A percentile compares a stretch with the other conserved stretches of the same genome.
phyloP scores from a whole-genome alignment of 2,329 filamentous ascomycete species.

The Phialocephala sp. region DNA sequence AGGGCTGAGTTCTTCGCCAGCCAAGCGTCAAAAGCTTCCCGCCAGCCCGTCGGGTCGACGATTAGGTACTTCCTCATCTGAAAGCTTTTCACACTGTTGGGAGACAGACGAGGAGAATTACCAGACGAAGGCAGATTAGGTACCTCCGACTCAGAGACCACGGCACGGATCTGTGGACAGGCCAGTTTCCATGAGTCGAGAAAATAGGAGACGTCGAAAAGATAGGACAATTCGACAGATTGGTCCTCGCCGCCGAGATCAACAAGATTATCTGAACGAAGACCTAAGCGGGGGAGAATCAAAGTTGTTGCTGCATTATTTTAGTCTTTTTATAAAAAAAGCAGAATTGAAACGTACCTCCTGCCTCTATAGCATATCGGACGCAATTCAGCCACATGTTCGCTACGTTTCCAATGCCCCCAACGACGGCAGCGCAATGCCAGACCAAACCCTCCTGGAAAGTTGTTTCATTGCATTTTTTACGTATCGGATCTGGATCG shows the following conservation, averaged over 20 bases:
- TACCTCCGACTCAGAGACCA: not conserved
- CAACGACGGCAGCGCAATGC: not conserved
- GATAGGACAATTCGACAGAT: not conserved
- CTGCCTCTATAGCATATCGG: slow-evolving; percentile 1
- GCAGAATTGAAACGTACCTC: not conserved
- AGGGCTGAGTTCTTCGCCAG: not conserved
- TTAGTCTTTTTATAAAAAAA: not conserved
- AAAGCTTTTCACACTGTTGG: not conserved
- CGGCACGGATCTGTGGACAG: not conserved
- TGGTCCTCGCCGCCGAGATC: not conserved
- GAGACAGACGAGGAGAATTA: not conserved
- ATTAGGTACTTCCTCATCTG: not conserved
- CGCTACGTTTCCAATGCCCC: not conserved
- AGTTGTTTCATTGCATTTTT: not conserved
- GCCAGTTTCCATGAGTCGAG: not conserved
- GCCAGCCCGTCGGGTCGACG: not conserved
- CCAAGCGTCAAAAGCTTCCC: not conserved
- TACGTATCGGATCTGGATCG: not conserved
- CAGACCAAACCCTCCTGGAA: not conserved
- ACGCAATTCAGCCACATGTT: slow-evolving; percentile 6
- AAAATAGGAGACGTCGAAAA: not conserved
- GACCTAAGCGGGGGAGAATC: slow-evolving; percentile 3
- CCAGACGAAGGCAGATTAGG: not conserved
- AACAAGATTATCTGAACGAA: not conserved
- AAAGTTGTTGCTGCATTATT: not conserved